phyloP scores from a whole-genome alignment of 345 rosid genomes.

The Camelina sativa region DNA sequence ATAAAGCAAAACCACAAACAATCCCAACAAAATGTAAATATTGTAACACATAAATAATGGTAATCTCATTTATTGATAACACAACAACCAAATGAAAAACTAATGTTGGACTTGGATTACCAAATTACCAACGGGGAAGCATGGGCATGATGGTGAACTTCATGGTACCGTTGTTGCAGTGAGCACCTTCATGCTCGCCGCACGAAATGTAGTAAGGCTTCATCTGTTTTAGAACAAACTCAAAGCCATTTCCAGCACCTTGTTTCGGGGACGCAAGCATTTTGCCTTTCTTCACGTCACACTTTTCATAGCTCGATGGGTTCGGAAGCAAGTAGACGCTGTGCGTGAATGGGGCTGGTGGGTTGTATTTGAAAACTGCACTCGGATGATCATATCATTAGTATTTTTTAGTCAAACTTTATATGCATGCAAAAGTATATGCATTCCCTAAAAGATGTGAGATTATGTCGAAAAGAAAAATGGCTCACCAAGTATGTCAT shows the following conservation, averaged over 20 bases:
- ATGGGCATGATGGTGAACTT: constrained; percentile 63
- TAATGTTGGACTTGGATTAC: background rate
- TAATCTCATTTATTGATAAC: constrained; percentile 36
- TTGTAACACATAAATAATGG: constrained; percentile 3
- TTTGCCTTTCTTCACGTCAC: constrained; percentile 58
- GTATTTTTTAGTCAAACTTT: background rate
- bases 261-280: constrained; percentile 57
- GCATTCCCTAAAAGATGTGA: background rate
- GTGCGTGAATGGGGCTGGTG: constrained; percentile 60
- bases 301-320: constrained; percentile 51
- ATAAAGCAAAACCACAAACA: constrained; percentile 16
- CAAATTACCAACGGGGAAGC: constrained; percentile 37
- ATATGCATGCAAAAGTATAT: background rate
- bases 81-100: constrained; percentile 22
- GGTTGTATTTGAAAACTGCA: constrained; percentile 80
- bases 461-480: background rate
- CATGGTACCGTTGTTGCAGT: constrained; percentile 71
- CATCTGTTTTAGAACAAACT: constrained; percentile 54
- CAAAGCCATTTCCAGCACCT: constrained; percentile 67
- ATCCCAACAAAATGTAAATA: constrained; percentile 31
- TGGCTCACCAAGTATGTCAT: constrained; percentile 68
- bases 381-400: background rate
- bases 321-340: constrained; percentile 66
- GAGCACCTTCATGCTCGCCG: constrained; percentile 62
- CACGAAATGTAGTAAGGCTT: constrained; percentile 69